These are phyloP conservation scores for Barbatosphaeria neglecta DNA, from an alignment of 495 filamentous ascomycete genomes.

Conservation along the genomic window DNA sequence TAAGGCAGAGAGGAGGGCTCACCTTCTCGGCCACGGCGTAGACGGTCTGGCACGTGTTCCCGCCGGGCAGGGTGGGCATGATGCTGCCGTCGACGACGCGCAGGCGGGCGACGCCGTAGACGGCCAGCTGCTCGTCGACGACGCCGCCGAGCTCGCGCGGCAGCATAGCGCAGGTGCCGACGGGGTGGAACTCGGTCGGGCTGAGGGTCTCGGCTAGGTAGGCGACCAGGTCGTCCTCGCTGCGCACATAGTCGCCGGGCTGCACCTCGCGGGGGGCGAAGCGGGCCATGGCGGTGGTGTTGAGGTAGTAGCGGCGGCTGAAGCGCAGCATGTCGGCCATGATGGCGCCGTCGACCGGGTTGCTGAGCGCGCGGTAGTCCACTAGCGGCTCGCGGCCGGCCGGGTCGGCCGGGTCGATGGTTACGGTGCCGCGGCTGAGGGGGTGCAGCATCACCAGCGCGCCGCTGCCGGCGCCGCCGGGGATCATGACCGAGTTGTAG, in stretches of 20 bases:
- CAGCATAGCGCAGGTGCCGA: slow-evolving; percentile 14
- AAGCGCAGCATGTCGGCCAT: slow-evolving; percentile 31
- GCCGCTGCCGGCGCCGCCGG: slow-evolving; percentile 19
- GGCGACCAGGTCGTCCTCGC: slow-evolving; percentile 11
- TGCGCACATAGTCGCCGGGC: slow-evolving; percentile 13
- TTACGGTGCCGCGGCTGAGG: slow-evolving; percentile 32
- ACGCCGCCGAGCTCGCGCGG: slow-evolving; percentile 10
- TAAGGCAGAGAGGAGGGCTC: neutral
- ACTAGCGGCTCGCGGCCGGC: slow-evolving; percentile 25
- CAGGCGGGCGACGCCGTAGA: slow-evolving; percentile 10
- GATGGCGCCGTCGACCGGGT: slow-evolving; percentile 33
- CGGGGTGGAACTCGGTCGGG: slow-evolving; percentile 17
- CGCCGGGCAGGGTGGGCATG: slow-evolving; percentile 5
- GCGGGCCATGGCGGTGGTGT: slow-evolving; percentile 11
- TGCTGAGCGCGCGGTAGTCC: slow-evolving; percentile 37
- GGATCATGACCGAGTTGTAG: slow-evolving; percentile 25
- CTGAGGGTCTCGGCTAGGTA: slow-evolving; percentile 13
- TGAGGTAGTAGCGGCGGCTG: slow-evolving; percentile 22
- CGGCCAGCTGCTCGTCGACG: slow-evolving; percentile 7
- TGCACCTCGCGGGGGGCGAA: slow-evolving; percentile 11
- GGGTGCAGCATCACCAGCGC: slow-evolving; percentile 31
- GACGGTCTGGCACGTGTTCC: slow-evolving; percentile 8
- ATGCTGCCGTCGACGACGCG: slow-evolving; percentile 12
- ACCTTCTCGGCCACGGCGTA: slow-evolving; percentile 13
- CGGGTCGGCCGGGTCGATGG: slow-evolving; percentile 28